These are phyloP conservation scores for Plenodomus lindquistii DNA, from an alignment of 2,329 filamentous ascomycete species.

Conservation along the genomic window DNA sequence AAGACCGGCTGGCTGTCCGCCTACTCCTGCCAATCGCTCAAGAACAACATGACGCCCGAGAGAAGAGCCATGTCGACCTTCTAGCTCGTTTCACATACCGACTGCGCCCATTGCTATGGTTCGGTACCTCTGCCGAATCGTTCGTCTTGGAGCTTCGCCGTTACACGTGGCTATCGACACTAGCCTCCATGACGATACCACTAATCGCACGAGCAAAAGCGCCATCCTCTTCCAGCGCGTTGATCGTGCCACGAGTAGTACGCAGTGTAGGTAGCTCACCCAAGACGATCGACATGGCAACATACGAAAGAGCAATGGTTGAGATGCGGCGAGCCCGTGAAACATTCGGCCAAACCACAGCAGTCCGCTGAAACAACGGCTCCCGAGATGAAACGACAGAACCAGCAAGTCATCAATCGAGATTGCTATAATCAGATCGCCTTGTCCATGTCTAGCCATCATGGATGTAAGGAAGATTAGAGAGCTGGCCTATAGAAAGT, in stretches of 20 bases:
- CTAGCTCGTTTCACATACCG: conserved; percentile 9
- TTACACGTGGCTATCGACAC: conserved; percentile 25
- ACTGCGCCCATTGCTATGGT: conserved; percentile 25
- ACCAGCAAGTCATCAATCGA: conserved; percentile 7
- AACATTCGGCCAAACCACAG: conserved; percentile 29
- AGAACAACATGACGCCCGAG: neutral
- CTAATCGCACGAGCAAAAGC: conserved; percentile 14
- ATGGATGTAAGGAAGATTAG: neutral
- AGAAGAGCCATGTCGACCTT: neutral
- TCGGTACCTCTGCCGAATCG: conserved; percentile 29
- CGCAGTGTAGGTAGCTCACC: conserved; percentile 21
- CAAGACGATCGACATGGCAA: conserved; percentile 23
- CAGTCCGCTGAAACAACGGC: conserved; percentile 32
- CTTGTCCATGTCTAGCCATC: neutral
- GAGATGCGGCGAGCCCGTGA: conserved; percentile 24
- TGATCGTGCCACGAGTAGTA: conserved; percentile 24
- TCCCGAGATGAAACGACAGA: conserved; percentile 27
- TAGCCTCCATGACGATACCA: conserved; percentile 9
- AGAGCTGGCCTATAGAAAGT: neutral
- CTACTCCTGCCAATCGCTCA: neutral
- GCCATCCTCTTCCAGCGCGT: neutral
- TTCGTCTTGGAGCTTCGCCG: conserved; percentile 20
- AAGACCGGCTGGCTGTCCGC: neutral
- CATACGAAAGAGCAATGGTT: conserved; percentile 20
- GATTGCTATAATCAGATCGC: neutral